Evolutionary conservation across 441 rosid species (phyloP), one percentile per base, ranked within the genome.

Genomic region (Croton laevigatus): DNA sequence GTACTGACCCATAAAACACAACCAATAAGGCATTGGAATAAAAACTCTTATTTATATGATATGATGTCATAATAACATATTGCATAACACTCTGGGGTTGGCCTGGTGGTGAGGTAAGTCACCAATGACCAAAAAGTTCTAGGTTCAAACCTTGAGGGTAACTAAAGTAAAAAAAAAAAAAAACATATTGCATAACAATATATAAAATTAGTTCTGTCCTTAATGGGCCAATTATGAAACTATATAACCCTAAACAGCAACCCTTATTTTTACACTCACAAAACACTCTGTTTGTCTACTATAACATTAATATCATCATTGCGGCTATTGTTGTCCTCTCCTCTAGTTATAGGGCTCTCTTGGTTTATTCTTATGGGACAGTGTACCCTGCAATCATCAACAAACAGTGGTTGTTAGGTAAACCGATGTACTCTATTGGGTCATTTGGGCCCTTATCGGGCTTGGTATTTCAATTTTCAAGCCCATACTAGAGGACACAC

Each of bases 351-450:
- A 66, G 53, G n/a, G 11, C 60, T 52, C 67, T 38, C 34, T 32
- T 23, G 37, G 19, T 34, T 62, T 19, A 8, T 45, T 45, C 62
- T 79, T 68, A 82, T 34, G 88, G 88, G 23, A 84, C 54, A 1
- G 80, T 82, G 73, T 78, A 80, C 55, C 77, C 85, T 84, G 82
- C 72, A 57, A 19, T 6, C 8, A 53, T 14, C 8, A 48, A 34
- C 10, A 8, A 49, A 5, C 4, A 8, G 7, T 3, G 1, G 2
- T 12, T 4, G 16, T 32, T 34, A 5, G 16, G 23, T 23, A 1
- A 37, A 0, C 44, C 32, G 2, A 27, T 27, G 32, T 12, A 27
- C 7, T 55, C 11, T 7, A 19, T 17, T 44, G 22, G 54, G 17
- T 6, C 20, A 46, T 23, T 1, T 57, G 54, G 53, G 54, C 54